These are phyloP conservation scores for Cucumis melo DNA, from an alignment of 306 rosid species.

Conservation along the genomic window DNA sequence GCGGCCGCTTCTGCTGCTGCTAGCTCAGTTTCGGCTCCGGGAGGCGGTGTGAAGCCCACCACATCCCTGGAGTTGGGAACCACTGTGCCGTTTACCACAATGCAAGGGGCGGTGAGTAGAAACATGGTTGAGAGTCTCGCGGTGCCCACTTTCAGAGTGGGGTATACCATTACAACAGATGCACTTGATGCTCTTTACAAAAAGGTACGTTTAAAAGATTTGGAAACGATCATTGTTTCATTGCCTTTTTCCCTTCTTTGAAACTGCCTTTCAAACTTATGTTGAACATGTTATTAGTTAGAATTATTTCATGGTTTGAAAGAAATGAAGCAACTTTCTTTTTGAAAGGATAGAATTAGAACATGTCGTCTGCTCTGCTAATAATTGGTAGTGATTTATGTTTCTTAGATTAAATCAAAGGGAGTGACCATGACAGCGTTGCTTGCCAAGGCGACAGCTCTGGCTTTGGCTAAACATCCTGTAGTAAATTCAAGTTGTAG, in stretches of 20 bases:
- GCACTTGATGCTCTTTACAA: slow-evolving; percentile 87
- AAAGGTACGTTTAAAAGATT: slow-evolving; percentile 36
- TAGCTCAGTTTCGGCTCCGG: background rate
- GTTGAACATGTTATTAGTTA: background rate
- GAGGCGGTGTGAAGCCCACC: background rate
- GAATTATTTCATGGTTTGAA: background rate
- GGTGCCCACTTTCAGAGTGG: slow-evolving; percentile 88
- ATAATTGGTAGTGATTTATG: background rate
- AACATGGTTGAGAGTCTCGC: slow-evolving; percentile 80
- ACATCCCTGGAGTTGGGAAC: slow-evolving; percentile 55
- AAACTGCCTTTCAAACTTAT: background rate
- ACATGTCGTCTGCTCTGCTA: background rate
- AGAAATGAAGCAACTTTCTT: background rate
- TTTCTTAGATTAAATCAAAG: slow-evolving; percentile 66
- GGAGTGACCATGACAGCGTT: slow-evolving; percentile 99
- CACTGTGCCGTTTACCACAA: slow-evolving; percentile 86
- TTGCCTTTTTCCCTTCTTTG: background rate
- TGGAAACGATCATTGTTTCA: background rate
- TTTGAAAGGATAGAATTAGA: background rate
- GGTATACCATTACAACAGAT: slow-evolving; percentile 69
- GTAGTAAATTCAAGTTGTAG: slow-evolving; percentile 83
- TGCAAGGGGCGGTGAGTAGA: slow-evolving; percentile 93
- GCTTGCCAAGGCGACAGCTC: slow-evolving; percentile 97
- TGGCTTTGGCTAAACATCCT: slow-evolving; percentile 78
- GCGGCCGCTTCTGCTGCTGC: slow-evolving; percentile 21